These are phyloP conservation scores for Mycosarcoma mackinlayi DNA, from an alignment of 1,284 basidiomycete genomes.

Conservation along the genomic window DNA sequence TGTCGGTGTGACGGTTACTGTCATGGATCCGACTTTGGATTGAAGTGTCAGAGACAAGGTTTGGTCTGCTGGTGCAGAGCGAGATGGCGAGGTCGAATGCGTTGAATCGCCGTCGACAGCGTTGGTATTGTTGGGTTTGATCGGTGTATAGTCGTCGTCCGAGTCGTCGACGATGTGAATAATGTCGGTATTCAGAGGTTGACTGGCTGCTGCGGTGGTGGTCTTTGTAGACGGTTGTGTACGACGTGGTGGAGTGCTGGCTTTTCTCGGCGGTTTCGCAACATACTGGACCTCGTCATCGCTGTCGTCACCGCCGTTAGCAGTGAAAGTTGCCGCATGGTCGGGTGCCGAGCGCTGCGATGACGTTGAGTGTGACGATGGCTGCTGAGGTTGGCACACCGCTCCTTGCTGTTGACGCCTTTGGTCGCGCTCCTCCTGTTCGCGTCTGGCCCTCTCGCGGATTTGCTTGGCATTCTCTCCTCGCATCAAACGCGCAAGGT, in stretches of 20 bases:
- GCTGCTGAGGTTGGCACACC: constrained; percentile 16
- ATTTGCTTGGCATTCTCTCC: constrained; percentile 47
- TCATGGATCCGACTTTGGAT: constrained; percentile 22
- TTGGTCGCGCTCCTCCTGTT: constrained; percentile 29
- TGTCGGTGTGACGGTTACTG: constrained; percentile 45
- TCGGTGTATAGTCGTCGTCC: constrained; percentile 14
- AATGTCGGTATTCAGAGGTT: not conserved
- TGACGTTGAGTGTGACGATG: constrained; percentile 1
- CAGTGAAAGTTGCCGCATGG: not conserved
- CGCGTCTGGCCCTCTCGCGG: constrained; percentile 46
- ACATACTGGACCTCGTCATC: constrained; percentile 34
- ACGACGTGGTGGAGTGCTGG: constrained; percentile 1
- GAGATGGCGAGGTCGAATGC: not conserved
- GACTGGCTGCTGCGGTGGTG: constrained; percentile 6
- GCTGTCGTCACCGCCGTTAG: constrained; percentile 13
- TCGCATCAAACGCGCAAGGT: constrained; percentile 47
- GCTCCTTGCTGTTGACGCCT: constrained; percentile 20
- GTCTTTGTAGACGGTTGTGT: constrained; percentile 7
- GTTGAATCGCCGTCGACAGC: no score
- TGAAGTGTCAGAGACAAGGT: constrained; percentile 40
- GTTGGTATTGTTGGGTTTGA: not conserved
- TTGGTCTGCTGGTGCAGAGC: constrained; percentile 7
- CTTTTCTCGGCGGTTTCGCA: constrained; percentile 2
- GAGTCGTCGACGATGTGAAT: constrained; percentile 24
- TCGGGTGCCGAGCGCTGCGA: constrained; percentile 12